phyloP scores from a whole-genome alignment of 257 asterid genomes.

The Solanum piurae region DNA sequence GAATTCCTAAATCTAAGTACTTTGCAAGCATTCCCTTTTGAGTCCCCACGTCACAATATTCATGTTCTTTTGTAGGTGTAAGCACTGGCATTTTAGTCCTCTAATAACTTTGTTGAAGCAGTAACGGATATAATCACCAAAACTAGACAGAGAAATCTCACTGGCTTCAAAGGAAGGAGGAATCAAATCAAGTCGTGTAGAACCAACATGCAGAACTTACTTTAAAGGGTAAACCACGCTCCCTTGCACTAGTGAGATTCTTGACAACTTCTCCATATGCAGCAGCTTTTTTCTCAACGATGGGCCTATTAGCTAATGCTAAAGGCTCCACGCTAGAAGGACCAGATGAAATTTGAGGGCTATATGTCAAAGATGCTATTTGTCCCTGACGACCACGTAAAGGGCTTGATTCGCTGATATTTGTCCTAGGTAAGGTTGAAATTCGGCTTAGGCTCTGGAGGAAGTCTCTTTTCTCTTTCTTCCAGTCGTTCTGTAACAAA shows the following conservation, averaged over 20 bases:
- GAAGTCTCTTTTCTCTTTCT: slow-evolving; percentile 77
- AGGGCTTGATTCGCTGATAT: slow-evolving; percentile 35
- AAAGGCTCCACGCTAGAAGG: slow-evolving; percentile 47
- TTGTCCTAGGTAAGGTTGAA: slow-evolving; percentile 72
- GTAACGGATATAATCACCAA: not conserved
- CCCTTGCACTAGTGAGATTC: slow-evolving; percentile 77
- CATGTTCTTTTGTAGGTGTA: not conserved
- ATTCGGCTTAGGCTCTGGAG: slow-evolving; percentile 83
- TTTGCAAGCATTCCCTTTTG: not conserved
- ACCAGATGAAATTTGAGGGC: slow-evolving; percentile 48
- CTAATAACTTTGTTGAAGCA: not conserved
- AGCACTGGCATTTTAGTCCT: not conserved
- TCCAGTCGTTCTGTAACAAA: slow-evolving; percentile 84
- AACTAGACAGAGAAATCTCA: not conserved
- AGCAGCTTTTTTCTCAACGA: slow-evolving; percentile 66
- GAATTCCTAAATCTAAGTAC: not conserved
- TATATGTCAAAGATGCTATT: slow-evolving; percentile 45
- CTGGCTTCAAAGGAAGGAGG: not conserved
- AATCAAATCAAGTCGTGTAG: not conserved
- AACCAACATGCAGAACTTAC: slow-evolving; percentile 22
- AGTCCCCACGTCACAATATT: not conserved
- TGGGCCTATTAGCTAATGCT: slow-evolving; percentile 47
- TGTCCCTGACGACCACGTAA: slow-evolving; percentile 55
- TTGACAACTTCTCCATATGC: slow-evolving; percentile 79
- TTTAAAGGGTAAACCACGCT: slow-evolving; percentile 60